These are phyloP conservation scores for Moesziomyces sp. DNA, from an alignment of 1,284 basidiomycete genomes.

Conservation along the genomic window DNA sequence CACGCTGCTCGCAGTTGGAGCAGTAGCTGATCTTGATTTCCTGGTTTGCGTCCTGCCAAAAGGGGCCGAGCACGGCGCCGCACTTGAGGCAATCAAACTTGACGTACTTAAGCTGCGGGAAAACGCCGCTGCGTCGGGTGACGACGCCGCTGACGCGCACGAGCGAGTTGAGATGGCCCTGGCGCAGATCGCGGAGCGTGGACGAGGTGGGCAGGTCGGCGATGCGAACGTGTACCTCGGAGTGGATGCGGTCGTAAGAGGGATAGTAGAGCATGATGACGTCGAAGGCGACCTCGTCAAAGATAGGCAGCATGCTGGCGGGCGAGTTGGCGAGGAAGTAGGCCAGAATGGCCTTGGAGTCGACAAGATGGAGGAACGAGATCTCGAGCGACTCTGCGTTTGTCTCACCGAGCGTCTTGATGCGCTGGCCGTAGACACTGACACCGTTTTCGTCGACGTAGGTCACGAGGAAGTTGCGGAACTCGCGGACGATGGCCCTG, in stretches of 20 bases:
- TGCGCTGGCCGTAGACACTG: constrained; percentile 93
- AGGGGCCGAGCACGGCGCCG: constrained; percentile 89
- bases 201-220: constrained; percentile 89
- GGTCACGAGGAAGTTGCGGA: constrained; percentile 94
- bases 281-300: constrained; percentile 93
- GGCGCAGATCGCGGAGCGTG: constrained; percentile 91
- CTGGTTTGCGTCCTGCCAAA: constrained; percentile 94
- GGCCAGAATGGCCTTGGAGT: constrained; percentile 91
- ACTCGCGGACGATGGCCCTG: constrained; percentile 88
- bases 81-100: constrained; percentile 93
- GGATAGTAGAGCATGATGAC: constrained; percentile 96
- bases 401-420: constrained; percentile 91
- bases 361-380: constrained; percentile 89
- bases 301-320: constrained; percentile 88
- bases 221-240: constrained; percentile 96
- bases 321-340: constrained; percentile 98
- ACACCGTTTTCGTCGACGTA: constrained; percentile 90
- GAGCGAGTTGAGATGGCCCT: constrained; percentile 91
- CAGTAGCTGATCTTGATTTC: constrained; percentile 90
- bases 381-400: constrained; percentile 98
- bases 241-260: constrained; percentile 94
- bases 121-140: constrained; percentile 92
- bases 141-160: constrained; percentile 98
- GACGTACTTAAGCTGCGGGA: constrained; percentile 98
- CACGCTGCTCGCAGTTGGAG: constrained; percentile 89